Base-by-base conservation (phyloP, 306 rosid species). In the Quercus rubra region DNA sequence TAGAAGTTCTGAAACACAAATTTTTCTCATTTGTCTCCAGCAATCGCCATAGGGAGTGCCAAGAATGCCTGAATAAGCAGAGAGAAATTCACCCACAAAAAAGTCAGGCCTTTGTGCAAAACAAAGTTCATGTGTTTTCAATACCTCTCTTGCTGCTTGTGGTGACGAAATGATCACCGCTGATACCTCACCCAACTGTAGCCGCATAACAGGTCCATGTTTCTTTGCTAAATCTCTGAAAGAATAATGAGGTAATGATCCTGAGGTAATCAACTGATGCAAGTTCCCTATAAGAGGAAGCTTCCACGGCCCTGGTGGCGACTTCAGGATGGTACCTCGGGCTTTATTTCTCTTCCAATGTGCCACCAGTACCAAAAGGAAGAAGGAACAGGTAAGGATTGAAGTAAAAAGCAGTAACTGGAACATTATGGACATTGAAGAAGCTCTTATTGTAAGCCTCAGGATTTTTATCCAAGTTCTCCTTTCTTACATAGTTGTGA, bases 121-220 rank as follows among this genome's bases (percentile, higher is more conserved):
- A 2, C 13, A 35, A 1, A 31, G 2, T 33, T 76, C 90, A 62
- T 87, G 84, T 1, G 75, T 78, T 61, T 78, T 82, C 61, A 87
- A 0, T 6, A 87, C 62, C 31, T 84, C 84, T 6, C 15, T 72
- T 4, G 87, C 87, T 23, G 23, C 23, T 23, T 23, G 23, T 23
- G 23, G 64, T 11, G 87, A 84, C 3, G 87, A 84, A 38, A 84
- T 20, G 3, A 81, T 51, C 30, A 78, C 17, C 7, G 5, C 8
- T 1, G 49, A 83, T 5, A 23, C 41, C n/a, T 79, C 83, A 4
- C 81, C 86, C 6, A 83, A 55, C 64, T 80, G 62, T 0, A 86
- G 77, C 28, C 80, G 85, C 41, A 86, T 61, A 15, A 86, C 38
- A 30, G 80, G 81, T 1, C 89, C 89, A 80, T 86, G 55, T 51